Base-by-base conservation (phyloP, 1,139 yeast species). In the Kurtzmaniella quercitrusa region DNA sequence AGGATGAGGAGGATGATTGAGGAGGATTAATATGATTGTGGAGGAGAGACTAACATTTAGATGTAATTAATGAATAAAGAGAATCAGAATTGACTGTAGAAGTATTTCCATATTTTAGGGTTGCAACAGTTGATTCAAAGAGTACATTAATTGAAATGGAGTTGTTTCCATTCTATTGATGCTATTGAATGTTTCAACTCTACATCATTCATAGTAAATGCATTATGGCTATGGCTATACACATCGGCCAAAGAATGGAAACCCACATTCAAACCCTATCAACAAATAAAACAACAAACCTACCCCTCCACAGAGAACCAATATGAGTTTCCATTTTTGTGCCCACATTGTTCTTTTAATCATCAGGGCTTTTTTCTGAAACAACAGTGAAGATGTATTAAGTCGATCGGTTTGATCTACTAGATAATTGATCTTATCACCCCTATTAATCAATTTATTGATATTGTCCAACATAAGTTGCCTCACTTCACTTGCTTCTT, bases 381-480 rank as follows among this genome's bases (percentile, higher is more conserved):
- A 90, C 39, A 85, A 77, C 64, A 73, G 78, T 4, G 95, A 80
- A 31, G 81, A 78, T 25, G 76, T 73, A 51, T 85, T 87, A 62
- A 89, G 73, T 43, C 82, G 72, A 50, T 86, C 87, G 1, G 96
- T 89, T 59, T 90, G 90, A 58, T 84, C 86, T 15, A 89, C 95
- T 48, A 90, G 70, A 41, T 78, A 63, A 49, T 81, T 80, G 47
- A 90, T 80, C 46, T 87, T 75, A 55, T 89, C 96, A 11, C 95
- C 96, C 45, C 97, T 75, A 55, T 81, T 82, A 56, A 90, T 68
- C 21, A 90, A 68, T 55, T 78, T 79, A 53, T 79, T 83, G 45
- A 83, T 81, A 54, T 83, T 83, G 48, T 82, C 87, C 55, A 80
- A 76, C 89, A 83, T 82, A 41, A 83, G 63, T 42, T 73, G 75